phyloP scores from a whole-genome alignment of 2,329 filamentous ascomycete genomes.

The Claviceps sp. region DNA sequence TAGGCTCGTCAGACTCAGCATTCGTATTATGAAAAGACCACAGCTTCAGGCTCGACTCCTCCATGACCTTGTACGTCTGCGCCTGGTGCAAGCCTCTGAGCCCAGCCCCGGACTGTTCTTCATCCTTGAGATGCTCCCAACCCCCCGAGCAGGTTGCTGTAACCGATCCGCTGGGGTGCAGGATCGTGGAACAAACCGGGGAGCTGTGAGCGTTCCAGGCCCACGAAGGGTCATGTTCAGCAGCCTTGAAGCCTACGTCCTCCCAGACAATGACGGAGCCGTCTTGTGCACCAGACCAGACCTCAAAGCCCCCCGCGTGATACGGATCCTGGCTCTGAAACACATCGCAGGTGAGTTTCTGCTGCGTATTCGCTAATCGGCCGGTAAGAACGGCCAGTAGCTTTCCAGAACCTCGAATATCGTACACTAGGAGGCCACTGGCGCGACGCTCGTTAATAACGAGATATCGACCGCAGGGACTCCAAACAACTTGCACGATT shows the following conservation, averaged over 20 bases:
- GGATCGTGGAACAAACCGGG: constrained; percentile 33
- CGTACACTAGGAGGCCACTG: constrained; percentile 44
- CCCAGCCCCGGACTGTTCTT: neutral
- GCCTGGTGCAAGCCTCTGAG: neutral
- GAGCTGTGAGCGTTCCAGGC: constrained; percentile 33
- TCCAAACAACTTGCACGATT: constrained; percentile 48
- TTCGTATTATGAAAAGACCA: constrained; percentile 2
- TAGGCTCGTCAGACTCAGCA: neutral
- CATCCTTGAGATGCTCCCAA: constrained; percentile 24
- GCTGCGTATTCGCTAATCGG: constrained; percentile 37
- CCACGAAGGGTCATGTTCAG: constrained; percentile 32
- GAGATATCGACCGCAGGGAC: constrained; percentile 48
- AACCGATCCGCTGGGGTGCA: constrained; percentile 43
- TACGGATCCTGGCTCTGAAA: constrained; percentile 27
- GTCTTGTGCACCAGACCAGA: constrained; percentile 46
- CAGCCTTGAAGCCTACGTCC: constrained; percentile 33
- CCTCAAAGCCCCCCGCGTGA: constrained; percentile 35
- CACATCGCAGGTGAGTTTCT: constrained; percentile 41
- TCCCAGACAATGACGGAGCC: constrained; percentile 47
- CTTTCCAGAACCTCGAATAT: constrained; percentile 44
- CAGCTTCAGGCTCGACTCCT: constrained; percentile 7
- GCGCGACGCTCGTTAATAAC: constrained; percentile 48
- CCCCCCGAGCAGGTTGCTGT: constrained; percentile 43
- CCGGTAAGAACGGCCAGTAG: constrained; percentile 41
- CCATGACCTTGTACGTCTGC: constrained; percentile 1